A percentile compares a stretch with the other conserved stretches of the same genome.
Evolutionary conservation across 306 rosid genomes (phyloP).

Genomic region (Rosa rugosa): DNA sequence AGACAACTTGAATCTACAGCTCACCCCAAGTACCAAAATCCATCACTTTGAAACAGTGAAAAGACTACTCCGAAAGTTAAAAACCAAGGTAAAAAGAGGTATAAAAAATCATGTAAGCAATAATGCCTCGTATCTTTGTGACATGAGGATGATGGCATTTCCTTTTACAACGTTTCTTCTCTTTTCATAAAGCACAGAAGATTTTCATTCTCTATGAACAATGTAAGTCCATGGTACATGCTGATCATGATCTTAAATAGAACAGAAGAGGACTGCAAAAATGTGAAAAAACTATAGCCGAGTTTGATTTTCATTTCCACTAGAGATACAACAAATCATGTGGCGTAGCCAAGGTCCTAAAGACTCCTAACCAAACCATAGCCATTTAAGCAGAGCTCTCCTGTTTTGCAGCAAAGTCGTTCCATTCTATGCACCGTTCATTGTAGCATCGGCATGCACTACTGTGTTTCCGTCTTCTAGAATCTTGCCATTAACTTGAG

Average conservation of each 20-base stretch:
- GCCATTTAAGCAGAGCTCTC: conserved; percentile 33
- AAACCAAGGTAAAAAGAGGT: neutral
- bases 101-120: neutral
- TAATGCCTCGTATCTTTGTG: neutral
- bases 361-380: conserved; percentile 36
- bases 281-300: conserved; percentile 39
- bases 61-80: neutral
- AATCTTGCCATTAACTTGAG: conserved; percentile 88
- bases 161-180: neutral
- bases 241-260: conserved; percentile 1
- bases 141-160: neutral
- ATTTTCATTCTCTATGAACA: conserved; percentile 1
- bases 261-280: conserved; percentile 20
- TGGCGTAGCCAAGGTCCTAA: neutral
- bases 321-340: conserved; percentile 37
- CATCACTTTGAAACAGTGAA: neutral
- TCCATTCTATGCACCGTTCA: conserved; percentile 60
- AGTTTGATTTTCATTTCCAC: conserved; percentile 34
- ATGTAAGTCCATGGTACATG: conserved; percentile 2
- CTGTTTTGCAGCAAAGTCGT: conserved; percentile 27
- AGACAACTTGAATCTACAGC: neutral
- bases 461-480: conserved; percentile 69
- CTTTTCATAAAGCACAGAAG: neutral
- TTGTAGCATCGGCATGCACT: conserved; percentile 60
- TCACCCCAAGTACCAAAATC: neutral